These are phyloP conservation scores for Eucalyptus sp. DNA, from an alignment of 345 rosid genomes.

Conservation along the genomic window DNA sequence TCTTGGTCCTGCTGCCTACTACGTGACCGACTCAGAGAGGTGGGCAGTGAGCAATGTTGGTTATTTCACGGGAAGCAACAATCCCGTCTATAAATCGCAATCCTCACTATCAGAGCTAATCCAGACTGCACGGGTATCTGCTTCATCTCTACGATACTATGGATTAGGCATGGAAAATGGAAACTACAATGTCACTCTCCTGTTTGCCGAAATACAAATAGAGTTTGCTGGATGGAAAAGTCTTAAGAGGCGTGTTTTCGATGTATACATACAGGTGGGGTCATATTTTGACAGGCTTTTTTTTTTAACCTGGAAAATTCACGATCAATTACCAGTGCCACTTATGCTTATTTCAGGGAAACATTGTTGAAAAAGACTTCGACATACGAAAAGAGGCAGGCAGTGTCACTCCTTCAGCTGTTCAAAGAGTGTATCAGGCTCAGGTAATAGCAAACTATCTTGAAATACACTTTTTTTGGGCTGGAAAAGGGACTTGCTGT, in stretches of 20 bases:
- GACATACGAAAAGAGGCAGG: constrained; percentile 19
- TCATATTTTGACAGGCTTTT: rapidly evolving
- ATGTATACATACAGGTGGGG: constrained; percentile 40
- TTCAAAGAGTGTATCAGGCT: not conserved
- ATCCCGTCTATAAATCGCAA: not conserved
- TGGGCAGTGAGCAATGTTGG: constrained; percentile 47
- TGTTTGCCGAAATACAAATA: constrained; percentile 21
- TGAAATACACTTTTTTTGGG: constrained; percentile 32
- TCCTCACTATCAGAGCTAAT: not conserved
- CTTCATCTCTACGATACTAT: constrained; percentile 63
- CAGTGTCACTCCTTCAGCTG: not conserved
- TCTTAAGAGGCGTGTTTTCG: constrained; percentile 28
- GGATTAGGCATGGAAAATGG: constrained; percentile 82
- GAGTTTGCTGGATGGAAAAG: constrained; percentile 13
- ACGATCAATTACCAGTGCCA: rapidly evolving
- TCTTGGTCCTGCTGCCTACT: constrained; percentile 52
- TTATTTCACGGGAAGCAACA: constrained; percentile 2
- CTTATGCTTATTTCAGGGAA: constrained; percentile 10
- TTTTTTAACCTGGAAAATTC: not conserved
- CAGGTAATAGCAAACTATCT: constrained; percentile 9
- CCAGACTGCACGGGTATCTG: constrained; percentile 45
- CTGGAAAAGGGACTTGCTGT: constrained; percentile 30
- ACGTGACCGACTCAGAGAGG: constrained; percentile 17
- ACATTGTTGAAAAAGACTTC: constrained; percentile 29
- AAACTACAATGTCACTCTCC: constrained; percentile 38